phyloP scores from a whole-genome alignment of 2,329 filamentous ascomycete species.

The Davidsoniella eucalypti region DNA sequence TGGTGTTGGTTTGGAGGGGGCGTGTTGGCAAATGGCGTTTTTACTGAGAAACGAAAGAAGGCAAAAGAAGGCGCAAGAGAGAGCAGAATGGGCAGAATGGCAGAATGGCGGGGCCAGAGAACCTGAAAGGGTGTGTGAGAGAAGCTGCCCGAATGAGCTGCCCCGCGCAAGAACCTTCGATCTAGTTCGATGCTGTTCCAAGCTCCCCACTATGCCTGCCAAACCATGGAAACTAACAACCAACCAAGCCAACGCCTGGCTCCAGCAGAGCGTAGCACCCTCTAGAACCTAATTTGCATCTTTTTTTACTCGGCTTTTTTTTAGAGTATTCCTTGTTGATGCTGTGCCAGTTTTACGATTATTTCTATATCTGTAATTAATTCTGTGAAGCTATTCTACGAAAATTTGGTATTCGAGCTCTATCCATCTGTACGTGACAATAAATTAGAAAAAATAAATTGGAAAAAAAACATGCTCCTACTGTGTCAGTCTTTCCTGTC shows the following conservation, averaged over 20 bases:
- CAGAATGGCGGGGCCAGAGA: constrained; percentile 6
- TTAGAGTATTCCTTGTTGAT: background rate
- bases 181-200: constrained; percentile 29
- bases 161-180: constrained; percentile 20
- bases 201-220: constrained; percentile 13
- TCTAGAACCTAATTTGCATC: background rate
- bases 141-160: constrained; percentile 12
- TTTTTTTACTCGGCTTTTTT: background rate
- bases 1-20: background rate
- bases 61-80: background rate
- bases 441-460: background rate
- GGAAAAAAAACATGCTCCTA: too few relatives aligned
- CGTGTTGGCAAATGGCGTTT: background rate
- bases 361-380: background rate
- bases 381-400: too few relatives aligned
- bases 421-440: background rate
- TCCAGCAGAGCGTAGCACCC: background rate
- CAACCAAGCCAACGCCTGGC: background rate
- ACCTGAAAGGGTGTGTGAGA: constrained; percentile 1
- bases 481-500: too few relatives aligned
- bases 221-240: background rate
- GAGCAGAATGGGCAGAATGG: background rate
- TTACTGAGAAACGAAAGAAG: background rate
- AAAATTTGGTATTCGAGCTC: too few relatives aligned
- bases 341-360: background rate